These are phyloP conservation scores for Aspergillus biplanus DNA, from an alignment of 495 filamentous ascomycete species.

Conservation along the genomic window DNA sequence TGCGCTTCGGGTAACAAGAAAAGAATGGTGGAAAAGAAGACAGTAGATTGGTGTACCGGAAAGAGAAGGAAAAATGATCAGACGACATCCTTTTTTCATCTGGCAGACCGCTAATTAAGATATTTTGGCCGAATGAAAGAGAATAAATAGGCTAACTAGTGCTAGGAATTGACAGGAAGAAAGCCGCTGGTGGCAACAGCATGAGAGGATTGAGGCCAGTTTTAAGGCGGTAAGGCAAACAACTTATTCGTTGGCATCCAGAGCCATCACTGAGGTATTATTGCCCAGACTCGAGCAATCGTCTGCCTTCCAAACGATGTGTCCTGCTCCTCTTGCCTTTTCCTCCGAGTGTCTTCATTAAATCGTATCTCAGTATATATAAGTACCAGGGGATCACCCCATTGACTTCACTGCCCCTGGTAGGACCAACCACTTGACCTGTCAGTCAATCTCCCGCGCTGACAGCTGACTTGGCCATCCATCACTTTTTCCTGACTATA, in stretches of 20 bases:
- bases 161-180: no score
- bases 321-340: no score
- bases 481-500: background rate
- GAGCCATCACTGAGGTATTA: background rate
- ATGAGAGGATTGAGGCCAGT: no score
- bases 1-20: background rate
- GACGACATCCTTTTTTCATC: background rate
- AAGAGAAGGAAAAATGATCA: background rate
- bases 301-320: no score
- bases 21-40: background rate
- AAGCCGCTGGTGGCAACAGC: no score
- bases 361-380: background rate
- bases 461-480: background rate
- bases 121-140: no score
- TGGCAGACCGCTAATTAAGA: background rate
- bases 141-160: no score
- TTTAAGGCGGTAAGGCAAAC: conserved; percentile 7
- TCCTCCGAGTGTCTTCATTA: no score
- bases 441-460: background rate
- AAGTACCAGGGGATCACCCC: background rate
- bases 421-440: background rate
- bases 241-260: background rate
- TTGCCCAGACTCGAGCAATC: no score
- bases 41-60: background rate
- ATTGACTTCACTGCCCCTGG: background rate